Conservation (phyloP, 208 protist species). For the Wallacemonas sp. region DNA sequence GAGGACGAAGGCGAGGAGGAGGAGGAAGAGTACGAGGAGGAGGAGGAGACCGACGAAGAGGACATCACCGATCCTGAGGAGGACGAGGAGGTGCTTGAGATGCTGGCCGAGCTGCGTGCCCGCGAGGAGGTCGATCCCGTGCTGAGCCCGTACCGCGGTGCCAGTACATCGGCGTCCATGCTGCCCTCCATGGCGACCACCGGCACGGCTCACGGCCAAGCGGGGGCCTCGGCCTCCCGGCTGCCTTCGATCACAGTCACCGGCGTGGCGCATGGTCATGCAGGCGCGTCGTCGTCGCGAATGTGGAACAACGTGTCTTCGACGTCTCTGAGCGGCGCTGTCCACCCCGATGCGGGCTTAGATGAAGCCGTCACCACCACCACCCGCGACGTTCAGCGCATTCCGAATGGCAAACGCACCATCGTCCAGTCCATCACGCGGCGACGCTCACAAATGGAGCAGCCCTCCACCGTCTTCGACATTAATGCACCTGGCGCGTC, state of each 20-base stretch:
- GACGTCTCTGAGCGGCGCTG: not conserved
- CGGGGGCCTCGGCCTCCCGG: not conserved
- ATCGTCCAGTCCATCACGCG: constrained; percentile 17
- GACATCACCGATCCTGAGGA: constrained; percentile 11
- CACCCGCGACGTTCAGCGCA: constrained; percentile 15
- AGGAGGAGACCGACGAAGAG: constrained; percentile 15
- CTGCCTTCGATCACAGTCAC: not conserved
- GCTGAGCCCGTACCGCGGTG: not conserved
- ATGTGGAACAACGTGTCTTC: not conserved
- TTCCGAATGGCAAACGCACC: constrained; percentile 23
- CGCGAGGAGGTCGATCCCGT: not conserved
- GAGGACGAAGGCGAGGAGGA: constrained; percentile 15
- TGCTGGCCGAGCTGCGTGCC: constrained; percentile 12
- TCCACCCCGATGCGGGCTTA: not conserved
- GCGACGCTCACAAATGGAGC: constrained; percentile 11
- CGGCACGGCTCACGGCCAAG: not conserved
- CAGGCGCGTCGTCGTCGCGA: not conserved
- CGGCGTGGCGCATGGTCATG: no score
- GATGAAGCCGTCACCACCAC: constrained; percentile 17
- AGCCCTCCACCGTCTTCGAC: constrained; percentile 11
- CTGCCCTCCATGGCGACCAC: not conserved
- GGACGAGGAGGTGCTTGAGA: constrained; percentile 15
- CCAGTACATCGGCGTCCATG: not conserved
- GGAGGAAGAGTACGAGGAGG: not conserved
- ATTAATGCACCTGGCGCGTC: not conserved